Base-by-base conservation (phyloP, 202 grass and related monocot genomes). In the Elaeis oleifera region DNA sequence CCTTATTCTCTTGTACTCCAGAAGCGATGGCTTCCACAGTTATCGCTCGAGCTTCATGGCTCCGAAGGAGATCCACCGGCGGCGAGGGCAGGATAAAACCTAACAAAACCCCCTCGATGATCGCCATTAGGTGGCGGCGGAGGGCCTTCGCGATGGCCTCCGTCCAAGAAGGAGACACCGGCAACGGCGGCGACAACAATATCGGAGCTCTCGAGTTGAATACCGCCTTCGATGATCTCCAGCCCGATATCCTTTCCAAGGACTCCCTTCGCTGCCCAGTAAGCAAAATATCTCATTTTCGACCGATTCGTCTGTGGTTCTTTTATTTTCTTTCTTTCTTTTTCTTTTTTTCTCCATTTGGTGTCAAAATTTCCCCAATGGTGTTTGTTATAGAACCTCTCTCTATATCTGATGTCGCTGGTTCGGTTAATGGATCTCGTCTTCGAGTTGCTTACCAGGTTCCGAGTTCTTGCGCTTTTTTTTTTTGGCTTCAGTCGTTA, bases 401-500 rank as follows among this genome's bases (percentile, higher is more conserved):
- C 18, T 80, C 92, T 0, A 78, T 67, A 15, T 76, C 68, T 58
- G 87, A 81, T 66, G 58, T 79, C 64, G 75, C 81, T 49, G 80
- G 76, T 21, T 77, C 50, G 36, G 29, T 23, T 22, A 19, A 73
- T 22, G 71, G 71, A 53, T 44, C 81, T 50, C 74, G 70, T 24
- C 78, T 96, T 60, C 79, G 78, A 71, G 92, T 96, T 61, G 92
- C 92, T 50, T 96, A 96, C 73, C 92, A 96, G 92, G 87, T 96
- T 51, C 65, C 60, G 64, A 61, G 57, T 51, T 23, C 18, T 25
- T 50, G 62, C 63, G 71, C 60, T 23, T 61, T 4, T 50, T 24
- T 23, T 61, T n/a, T 29, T 53, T 11, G 53, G 16, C 6, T 26
- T 2, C 23, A 39, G 28, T 71, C 18, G 54, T 14, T 49, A 3